phyloP scores from a whole-genome alignment of 495 filamentous ascomycete genomes.

The Tuber borchii region DNA sequence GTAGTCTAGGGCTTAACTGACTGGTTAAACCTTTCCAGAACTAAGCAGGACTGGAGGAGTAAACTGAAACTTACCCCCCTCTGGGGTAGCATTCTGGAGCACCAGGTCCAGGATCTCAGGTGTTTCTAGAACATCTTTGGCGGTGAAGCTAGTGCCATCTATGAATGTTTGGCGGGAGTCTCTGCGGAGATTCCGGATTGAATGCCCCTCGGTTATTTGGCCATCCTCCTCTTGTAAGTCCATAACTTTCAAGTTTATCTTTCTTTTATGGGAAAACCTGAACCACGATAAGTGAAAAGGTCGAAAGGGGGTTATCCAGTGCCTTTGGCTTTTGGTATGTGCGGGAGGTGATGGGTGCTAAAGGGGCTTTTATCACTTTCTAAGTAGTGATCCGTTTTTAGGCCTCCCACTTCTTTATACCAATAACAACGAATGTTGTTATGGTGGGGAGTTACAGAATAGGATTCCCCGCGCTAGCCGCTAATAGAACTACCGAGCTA shows the following conservation, averaged over 20 bases:
- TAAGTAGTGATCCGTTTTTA: not conserved
- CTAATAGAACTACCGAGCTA: not conserved
- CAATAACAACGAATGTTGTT: not conserved
- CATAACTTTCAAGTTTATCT: not conserved
- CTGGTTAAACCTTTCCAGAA: not conserved
- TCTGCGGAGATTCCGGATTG: not conserved
- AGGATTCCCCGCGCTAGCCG: not conserved
- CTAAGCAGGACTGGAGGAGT: not conserved
- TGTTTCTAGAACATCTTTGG: not conserved
- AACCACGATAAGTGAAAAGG: not conserved
- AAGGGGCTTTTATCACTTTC: not conserved
- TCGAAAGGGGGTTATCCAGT: not conserved
- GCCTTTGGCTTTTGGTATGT: accelerated
- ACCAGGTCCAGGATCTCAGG: not conserved
- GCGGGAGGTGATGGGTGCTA: not conserved
- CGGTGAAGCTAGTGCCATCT: not conserved
- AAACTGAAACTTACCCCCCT: not conserved
- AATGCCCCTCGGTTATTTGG: not conserved
- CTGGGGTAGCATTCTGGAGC: not conserved
- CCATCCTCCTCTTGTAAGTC: not conserved
- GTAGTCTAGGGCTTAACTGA: not conserved
- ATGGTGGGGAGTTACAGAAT: not conserved
- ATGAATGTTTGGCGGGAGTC: not conserved
- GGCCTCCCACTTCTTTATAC: not conserved
- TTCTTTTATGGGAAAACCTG: not conserved